Conservation (phyloP, 2,329 filamentous ascomycete genomes). For the Phyllosticta citribraziliensis region DNA sequence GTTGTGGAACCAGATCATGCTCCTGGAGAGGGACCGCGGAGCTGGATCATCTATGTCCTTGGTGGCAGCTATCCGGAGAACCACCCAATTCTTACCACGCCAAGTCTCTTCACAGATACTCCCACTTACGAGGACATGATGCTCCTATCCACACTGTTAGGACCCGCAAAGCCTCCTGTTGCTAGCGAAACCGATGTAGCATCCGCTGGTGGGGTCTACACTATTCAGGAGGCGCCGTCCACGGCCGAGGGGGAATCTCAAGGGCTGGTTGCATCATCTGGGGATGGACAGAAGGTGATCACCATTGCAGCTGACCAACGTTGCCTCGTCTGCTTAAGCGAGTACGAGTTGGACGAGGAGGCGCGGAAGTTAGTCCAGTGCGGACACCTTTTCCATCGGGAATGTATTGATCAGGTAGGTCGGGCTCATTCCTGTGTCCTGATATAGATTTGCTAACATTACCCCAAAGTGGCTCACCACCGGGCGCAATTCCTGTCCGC, state of each 20-base stretch:
- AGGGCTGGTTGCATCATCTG: constrained; percentile 39
- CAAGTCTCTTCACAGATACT: constrained; percentile 60
- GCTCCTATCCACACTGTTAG: constrained; percentile 55
- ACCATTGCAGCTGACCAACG: constrained; percentile 36
- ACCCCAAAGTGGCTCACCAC: constrained; percentile 55
- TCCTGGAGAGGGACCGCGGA: constrained; percentile 49
- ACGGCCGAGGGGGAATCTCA: constrained; percentile 23
- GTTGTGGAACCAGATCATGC: constrained; percentile 49
- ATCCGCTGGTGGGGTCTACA: constrained; percentile 51
- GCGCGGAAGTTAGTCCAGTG: constrained; percentile 53
- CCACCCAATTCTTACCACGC: constrained; percentile 59
- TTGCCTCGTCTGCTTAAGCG: constrained; percentile 57
- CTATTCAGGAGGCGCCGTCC: constrained; percentile 31
- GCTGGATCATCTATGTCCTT: constrained; percentile 64
- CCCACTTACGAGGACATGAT: constrained; percentile 67
- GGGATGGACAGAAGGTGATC: constrained; percentile 25
- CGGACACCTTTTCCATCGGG: constrained; percentile 56
- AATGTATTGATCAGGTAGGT: constrained; percentile 60
- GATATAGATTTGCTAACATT: constrained; percentile 7
- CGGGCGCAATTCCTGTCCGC: constrained; percentile 53
- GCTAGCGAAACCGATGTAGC: constrained; percentile 55
- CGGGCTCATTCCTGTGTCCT: background rate
- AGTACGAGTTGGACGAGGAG: constrained; percentile 54
- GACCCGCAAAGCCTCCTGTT: constrained; percentile 59
- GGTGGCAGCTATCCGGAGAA: constrained; percentile 61